Evolutionary conservation across 1,284 basidiomycete species (phyloP), one percentile per base, ranked within the genome.

Genomic region (Waitea zeae): DNA sequence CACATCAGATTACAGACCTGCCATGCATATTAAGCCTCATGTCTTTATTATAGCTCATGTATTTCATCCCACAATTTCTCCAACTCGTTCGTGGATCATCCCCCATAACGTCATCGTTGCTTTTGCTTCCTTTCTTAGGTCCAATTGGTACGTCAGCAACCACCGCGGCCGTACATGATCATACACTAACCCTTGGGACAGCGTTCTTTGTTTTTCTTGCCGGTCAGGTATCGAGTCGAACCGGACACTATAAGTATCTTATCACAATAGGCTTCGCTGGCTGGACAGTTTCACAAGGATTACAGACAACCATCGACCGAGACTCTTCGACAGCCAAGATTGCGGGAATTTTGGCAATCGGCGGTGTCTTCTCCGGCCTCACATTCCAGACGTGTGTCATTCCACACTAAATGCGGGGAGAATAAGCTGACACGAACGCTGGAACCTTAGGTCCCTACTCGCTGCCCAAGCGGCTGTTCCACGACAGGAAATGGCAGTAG

Each of bases 1-100:
- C 12, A 17, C 11, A 15, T 4, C 24, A 15, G 6, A n/a, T n/a
- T n/a, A n/a, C n/a, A n/a, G n/a, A 29, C 7, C 9, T 24, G n/a
- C n/a, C 12, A 4, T 35, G 3, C 13, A 4, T 27, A 18, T 35
- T 13, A 5, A n/a, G 17, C 17, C 49, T 49, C 34, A 50, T 12
- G 6, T 27, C 14, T 19, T 17, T 35, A 11, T 17, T 28, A 19
- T 28, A 31, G 20, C 12, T 35, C 17, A 40, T 50, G n/a, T 52
- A 49, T 35, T 53, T 59, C 39, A 51, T 64, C 4, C 63, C 64
- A 0, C 58, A 61, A 36, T 66, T 57, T 44, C 56, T 62, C 32
- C 63, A 67, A 39, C 53, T 67, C 12, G 62, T 62, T 9, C 49
- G 54, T 13, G 61, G 61, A 11, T 56, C 46, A 31, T 53, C 54